Percentiles rank a stretch among this genome's conserved stretches.
These are phyloP conservation scores for Cerioporus squamosus DNA, from an alignment of 1,284 basidiomycete species.

Conservation along the genomic window DNA sequence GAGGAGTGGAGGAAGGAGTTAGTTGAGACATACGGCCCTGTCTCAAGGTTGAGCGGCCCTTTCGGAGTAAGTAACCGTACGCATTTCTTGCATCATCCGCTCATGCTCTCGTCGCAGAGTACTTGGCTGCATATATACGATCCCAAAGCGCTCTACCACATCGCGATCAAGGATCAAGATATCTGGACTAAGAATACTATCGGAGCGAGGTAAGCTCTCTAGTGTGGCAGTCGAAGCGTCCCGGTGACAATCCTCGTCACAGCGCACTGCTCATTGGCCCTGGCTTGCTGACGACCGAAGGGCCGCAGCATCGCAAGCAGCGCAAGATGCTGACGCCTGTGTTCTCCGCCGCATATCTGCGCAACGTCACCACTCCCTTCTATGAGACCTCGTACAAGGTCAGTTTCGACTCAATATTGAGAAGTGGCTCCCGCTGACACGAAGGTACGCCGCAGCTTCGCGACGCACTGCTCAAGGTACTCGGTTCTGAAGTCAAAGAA, in stretches of 20 bases:
- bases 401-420: neutral
- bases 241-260: neutral
- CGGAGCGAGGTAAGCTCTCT: neutral
- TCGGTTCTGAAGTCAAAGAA: slow-evolving; percentile 24
- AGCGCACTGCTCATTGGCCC: slow-evolving; percentile 25
- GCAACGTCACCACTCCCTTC: slow-evolving; percentile 8
- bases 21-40: slow-evolving; percentile 17
- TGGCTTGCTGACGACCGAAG: slow-evolving; percentile 22
- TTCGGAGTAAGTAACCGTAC: slow-evolving; percentile 15
- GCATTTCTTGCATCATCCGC: neutral
- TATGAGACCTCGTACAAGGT: slow-evolving; percentile 14
- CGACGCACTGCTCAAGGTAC: slow-evolving; percentile 23
- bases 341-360: slow-evolving; percentile 13
- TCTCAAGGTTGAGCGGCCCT: slow-evolving; percentile 16
- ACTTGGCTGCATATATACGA: slow-evolving; percentile 10
- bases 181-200: slow-evolving; percentile 17
- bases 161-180: slow-evolving; percentile 24
- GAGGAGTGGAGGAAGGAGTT: slow-evolving; percentile 22
- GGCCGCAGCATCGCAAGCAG: slow-evolving; percentile 16
- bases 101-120: neutral
- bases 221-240: neutral
- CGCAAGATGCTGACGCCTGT: slow-evolving; percentile 20
- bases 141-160: slow-evolving; percentile 19
- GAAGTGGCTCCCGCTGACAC: neutral
- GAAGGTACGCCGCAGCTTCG: slow-evolving; percentile 18